Evolutionary conservation across 192 early-diverging fungal species (phyloP), one percentile per base, ranked within the genome.

Genomic region (Mortierella hygrophila): DNA sequence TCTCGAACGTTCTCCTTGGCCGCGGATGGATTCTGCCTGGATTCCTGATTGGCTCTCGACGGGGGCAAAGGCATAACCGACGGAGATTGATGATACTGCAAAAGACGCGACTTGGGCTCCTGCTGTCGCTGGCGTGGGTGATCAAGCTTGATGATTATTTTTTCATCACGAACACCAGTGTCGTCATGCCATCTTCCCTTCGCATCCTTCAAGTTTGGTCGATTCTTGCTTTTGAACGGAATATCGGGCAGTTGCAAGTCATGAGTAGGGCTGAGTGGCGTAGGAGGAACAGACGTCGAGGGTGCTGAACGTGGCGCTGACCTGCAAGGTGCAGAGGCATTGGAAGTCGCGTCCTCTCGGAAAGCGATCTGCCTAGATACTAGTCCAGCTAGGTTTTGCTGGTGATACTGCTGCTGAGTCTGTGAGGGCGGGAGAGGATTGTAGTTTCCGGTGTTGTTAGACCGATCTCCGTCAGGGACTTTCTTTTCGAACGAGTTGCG

Each of bases 161-260:
- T 32, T 21, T 70, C n/a, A n/a, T 49, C 37, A 57, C 23, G 44
- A 55, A 21, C 44, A 54, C 65, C 42, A n/a, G 9, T 26, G 29
- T 16, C 65, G 21, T 15, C 29, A 10, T 65, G 26, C 11, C 26
- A 38, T 5, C 63, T 26, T 15, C 71, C 76, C 13, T 74, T 85
- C 6, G 55, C 46, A 54, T 85, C 83, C 23, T 69, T 47, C 0
- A 78, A 80, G 18, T 6, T 23, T 0, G 75, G 74, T 44, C 83
- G 73, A 26, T 77, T 52, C 49, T 77, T 80, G 47, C 75, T 85
- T 63, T 85, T 85, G 20, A 75, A 75, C 18, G 83, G 83, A 5
- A 85, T 42, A 1, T 47, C 21, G 23, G 83, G 83, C 32, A 80
- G 13, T n/a, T 52, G 41, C 2, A 70, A 68, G 20, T 29, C 16